Percentiles rank a stretch among this genome's conserved stretches.
Evolutionary conservation across 2,329 filamentous ascomycete genomes (phyloP).

Genomic region (Diaporthe capsici): DNA sequence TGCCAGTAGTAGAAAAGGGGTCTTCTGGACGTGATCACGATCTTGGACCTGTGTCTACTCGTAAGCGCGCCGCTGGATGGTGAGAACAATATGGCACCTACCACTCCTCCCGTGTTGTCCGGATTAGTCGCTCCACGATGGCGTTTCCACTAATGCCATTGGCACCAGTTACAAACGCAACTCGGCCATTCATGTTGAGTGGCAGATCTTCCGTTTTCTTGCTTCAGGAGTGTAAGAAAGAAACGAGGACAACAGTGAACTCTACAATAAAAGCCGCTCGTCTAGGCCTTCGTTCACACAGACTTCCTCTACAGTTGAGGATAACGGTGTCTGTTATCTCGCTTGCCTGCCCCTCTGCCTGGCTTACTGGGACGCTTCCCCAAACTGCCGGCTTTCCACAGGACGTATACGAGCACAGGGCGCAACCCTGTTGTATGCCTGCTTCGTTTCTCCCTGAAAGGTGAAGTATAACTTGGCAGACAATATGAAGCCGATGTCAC

Average conservation of each 20-base stretch:
- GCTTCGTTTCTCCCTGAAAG: neutral
- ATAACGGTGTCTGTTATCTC: neutral
- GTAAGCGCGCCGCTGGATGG: neutral
- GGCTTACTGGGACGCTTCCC: neutral
- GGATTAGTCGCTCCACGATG: neutral
- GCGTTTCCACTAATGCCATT: constrained; percentile 5
- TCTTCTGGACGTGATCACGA: neutral
- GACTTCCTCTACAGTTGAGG: neutral
- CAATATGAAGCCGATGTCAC: too few relatives aligned
- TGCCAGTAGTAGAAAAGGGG: constrained; percentile 23
- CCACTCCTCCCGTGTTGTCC: neutral
- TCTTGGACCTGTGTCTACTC: neutral
- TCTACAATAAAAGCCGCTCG: neutral
- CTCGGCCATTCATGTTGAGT: neutral
- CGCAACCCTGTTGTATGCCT: neutral
- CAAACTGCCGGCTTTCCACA: neutral
- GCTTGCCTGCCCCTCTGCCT: neutral
- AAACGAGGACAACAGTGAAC: neutral
- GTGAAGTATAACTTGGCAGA: too few relatives aligned
- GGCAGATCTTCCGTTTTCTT: neutral
- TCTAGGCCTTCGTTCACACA: neutral
- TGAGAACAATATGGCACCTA: neutral
- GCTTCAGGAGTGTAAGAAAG: neutral
- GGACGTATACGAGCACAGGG: neutral
- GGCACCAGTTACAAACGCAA: neutral